Evolutionary conservation across 164 flowering plant genomes (phyloP), one percentile per base, ranked within the genome.

Genomic region (Akebia trifoliata): DNA sequence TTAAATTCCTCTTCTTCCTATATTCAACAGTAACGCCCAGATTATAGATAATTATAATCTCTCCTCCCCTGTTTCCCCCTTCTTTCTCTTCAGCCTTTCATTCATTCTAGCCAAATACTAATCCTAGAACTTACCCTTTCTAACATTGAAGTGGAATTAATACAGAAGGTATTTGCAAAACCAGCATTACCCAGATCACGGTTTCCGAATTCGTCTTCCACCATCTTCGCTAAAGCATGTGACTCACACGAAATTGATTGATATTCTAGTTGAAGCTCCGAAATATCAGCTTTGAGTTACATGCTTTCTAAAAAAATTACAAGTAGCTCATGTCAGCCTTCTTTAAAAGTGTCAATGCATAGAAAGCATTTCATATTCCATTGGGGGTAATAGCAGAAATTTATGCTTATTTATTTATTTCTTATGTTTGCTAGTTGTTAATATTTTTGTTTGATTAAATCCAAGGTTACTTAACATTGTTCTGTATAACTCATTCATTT

Each of bases 81-180:
- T 78, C 82, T 82, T 90, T 58, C 82, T 81, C 73, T 69, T 87
- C 62, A 87, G 75, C 78, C 86, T 79, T 72, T 90, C 97, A 53
- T 84, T 90, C 61, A 95, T 81, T 45, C 82, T 75, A 1, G 90
- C 89, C 3, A 91, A 76, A 65, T 90, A 90, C 60, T 68, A 86
- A 0, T 85, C 91, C 59, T 87, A 87, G 15, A 87, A 76, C 62
- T 85, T 60, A 0, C 97, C 50, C 97, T 79, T 59, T 85, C 87
- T 32, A 86, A 87, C 66, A 80, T 52, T 42, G 81, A 54, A 44
- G 69, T 67, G 3, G 69, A 59, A 51, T 58, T 67, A 8, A 43
- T 57, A 18, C 42, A 29, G 8, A 17, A 20, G 6, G 20, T 8
- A 18, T 37, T 46, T 2, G 50, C 31, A 10, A 53, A 20, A 1